These are phyloP conservation scores for Dicorynia guianensis DNA, from an alignment of 306 rosid species.

Conservation along the genomic window DNA sequence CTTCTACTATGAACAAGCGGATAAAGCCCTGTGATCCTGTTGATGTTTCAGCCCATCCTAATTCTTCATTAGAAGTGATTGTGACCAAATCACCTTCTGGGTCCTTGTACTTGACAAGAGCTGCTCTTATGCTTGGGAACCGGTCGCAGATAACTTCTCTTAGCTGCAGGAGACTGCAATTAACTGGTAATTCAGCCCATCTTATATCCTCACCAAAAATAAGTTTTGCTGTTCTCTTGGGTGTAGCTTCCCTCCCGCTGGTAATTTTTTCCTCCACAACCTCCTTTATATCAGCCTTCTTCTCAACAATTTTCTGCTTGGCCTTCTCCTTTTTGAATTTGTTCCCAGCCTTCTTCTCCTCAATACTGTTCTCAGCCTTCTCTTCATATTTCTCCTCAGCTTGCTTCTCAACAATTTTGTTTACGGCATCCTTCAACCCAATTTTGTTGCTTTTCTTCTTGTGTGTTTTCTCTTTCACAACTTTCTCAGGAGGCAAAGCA, in stretches of 20 bases:
- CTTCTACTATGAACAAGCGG: slow-evolving; percentile 65
- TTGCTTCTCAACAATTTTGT: slow-evolving; percentile 37
- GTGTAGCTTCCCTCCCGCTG: slow-evolving; percentile 42
- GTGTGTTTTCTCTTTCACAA: slow-evolving; percentile 47
- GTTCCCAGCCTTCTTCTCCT: not conserved
- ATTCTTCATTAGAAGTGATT: slow-evolving; percentile 66
- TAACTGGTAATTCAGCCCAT: slow-evolving; percentile 64
- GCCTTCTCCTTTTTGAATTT: slow-evolving; percentile 15
- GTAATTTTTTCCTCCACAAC: slow-evolving; percentile 42
- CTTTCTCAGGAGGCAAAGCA: slow-evolving; percentile 30
- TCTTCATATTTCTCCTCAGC: slow-evolving; percentile 38
- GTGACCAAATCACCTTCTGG: slow-evolving; percentile 77
- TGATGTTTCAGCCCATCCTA: slow-evolving; percentile 69
- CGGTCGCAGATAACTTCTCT: slow-evolving; percentile 60
- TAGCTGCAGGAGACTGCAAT: slow-evolving; percentile 62
- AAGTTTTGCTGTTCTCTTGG: slow-evolving; percentile 61
- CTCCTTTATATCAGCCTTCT: slow-evolving; percentile 37
- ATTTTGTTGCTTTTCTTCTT: slow-evolving; percentile 61
- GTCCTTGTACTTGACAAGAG: slow-evolving; percentile 71
- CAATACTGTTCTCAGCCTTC: slow-evolving; percentile 34
- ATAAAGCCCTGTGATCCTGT: slow-evolving; percentile 57
- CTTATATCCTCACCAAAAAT: slow-evolving; percentile 78
- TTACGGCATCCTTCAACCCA: slow-evolving; percentile 34
- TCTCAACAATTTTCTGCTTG: slow-evolving; percentile 32
- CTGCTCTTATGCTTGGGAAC: slow-evolving; percentile 61